Percentiles rank a stretch among this genome's conserved stretches.
These are phyloP conservation scores for Quercus rubra DNA, from an alignment of 306 rosid species.

Conservation along the genomic window DNA sequence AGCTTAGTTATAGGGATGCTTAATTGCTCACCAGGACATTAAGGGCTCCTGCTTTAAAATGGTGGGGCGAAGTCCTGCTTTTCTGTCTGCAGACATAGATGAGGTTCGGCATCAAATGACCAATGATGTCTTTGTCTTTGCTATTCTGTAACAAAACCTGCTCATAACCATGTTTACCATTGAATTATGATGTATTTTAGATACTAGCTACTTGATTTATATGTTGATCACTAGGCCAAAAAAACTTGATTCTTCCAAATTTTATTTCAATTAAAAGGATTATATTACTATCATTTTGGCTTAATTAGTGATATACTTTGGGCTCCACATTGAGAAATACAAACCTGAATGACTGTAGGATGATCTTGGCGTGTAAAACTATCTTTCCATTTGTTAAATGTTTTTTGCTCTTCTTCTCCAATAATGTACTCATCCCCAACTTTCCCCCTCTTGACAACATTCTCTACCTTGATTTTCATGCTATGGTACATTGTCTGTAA, in stretches of 20 bases:
- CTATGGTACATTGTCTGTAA: conserved; percentile 32
- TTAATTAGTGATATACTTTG: too few relatives aligned
- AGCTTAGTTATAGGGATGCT: not conserved
- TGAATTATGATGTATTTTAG: too few relatives aligned
- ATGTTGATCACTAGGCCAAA: too few relatives aligned
- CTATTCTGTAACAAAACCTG: conserved; percentile 33
- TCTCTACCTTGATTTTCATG: conserved; percentile 34
- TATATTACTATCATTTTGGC: too few relatives aligned
- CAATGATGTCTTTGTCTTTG: conserved; percentile 23
- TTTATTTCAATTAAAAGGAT: too few relatives aligned
- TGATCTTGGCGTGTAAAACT: conserved; percentile 33
- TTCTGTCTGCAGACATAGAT: conserved; percentile 43
- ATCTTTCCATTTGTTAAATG: conserved; percentile 28
- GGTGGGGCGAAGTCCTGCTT: conserved; percentile 23
- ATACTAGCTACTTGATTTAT: too few relatives aligned
- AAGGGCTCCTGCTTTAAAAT: conserved; percentile 58
- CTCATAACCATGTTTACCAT: not conserved
- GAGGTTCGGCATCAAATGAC: conserved; percentile 39
- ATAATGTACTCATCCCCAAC: conserved; percentile 26
- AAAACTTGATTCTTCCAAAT: too few relatives aligned
- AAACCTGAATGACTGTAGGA: conserved; percentile 44
- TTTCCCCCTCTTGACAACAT: conserved; percentile 34
- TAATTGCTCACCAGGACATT: conserved; percentile 32
- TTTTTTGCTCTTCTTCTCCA: conserved; percentile 15
- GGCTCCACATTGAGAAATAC: not conserved